A percentile compares a stretch with the other conserved stretches of the same genome.
These are phyloP conservation scores for Nannizziopsis arthrosporioides DNA, from an alignment of 2,329 filamentous ascomycete species.

Conservation along the genomic window DNA sequence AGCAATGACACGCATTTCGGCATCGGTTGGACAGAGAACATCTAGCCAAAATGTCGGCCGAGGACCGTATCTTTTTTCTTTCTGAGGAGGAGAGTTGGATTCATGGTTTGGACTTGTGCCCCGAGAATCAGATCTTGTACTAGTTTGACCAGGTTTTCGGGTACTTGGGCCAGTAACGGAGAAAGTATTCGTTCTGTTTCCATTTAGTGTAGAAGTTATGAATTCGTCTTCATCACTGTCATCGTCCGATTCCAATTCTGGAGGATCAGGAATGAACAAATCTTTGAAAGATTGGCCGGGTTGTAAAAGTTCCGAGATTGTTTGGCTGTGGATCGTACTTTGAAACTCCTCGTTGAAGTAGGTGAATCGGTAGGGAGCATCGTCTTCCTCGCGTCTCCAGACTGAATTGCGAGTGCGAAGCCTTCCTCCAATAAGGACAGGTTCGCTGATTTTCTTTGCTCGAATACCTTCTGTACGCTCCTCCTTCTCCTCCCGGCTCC, in stretches of 20 bases:
- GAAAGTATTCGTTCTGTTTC: constrained; percentile 4
- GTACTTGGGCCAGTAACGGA: constrained; percentile 1
- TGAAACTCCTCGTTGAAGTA: constrained; percentile 98
- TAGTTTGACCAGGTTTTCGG: constrained; percentile 14
- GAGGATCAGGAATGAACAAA: constrained; percentile 80
- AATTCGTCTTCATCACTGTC: constrained; percentile 43
- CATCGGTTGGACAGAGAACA: constrained; percentile 77
- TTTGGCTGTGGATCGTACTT: constrained; percentile 91
- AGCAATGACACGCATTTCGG: constrained; percentile 86
- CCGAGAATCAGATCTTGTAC: background rate
- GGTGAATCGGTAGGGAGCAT: constrained; percentile 86
- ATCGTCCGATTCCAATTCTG: constrained; percentile 53
- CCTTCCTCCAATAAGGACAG: constrained; percentile 80
- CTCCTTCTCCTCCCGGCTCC: constrained; percentile 83
- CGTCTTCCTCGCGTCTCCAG: constrained; percentile 80
- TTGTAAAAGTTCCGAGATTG: constrained; percentile 83
- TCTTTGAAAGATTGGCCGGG: constrained; percentile 73
- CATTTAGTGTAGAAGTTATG: constrained; percentile 4
- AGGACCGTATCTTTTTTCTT: constrained; percentile 55
- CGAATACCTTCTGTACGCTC: constrained; percentile 68
- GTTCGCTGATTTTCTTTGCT: constrained; percentile 86
- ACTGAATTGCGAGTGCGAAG: constrained; percentile 65
- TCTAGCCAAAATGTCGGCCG: constrained; percentile 96
- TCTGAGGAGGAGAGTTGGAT: constrained; percentile 21
- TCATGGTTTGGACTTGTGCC: constrained; percentile 22